phyloP scores from a whole-genome alignment of 2,329 filamentous ascomycete genomes.

The Fusarium floridanum region DNA sequence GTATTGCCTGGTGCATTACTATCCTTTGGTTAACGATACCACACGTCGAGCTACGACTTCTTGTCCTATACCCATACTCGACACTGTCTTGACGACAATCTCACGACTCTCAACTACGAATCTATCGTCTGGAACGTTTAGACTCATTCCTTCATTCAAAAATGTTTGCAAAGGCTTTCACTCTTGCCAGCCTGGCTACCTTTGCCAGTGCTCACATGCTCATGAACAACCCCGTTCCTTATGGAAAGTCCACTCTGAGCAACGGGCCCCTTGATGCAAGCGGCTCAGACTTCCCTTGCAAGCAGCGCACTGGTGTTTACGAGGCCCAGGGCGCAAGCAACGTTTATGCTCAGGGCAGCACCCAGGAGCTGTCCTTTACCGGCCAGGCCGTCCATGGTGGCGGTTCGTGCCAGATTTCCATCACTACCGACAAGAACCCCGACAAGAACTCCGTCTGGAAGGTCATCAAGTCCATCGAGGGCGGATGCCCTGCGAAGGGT shows the following conservation, averaged over 20 bases:
- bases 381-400: conserved; percentile 88
- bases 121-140: conserved; percentile 52
- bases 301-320: conserved; percentile 65
- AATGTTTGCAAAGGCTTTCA: conserved; percentile 65
- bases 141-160: conserved; percentile 52
- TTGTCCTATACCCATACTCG: conserved; percentile 43
- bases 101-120: conserved; percentile 30
- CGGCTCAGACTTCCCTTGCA: conserved; percentile 87
- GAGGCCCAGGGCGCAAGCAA: conserved; percentile 65
- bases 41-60: conserved; percentile 35
- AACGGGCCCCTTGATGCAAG: conserved; percentile 73
- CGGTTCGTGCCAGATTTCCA: conserved; percentile 89
- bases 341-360: conserved; percentile 63
- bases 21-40: conserved; percentile 39
- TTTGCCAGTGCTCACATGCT: conserved; percentile 80
- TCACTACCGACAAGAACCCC: conserved; percentile 82
- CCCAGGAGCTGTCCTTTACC: conserved; percentile 69
- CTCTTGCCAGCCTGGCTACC: conserved; percentile 68
- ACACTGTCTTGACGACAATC: conserved; percentile 48
- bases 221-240: conserved; percentile 78
- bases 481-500: conserved; percentile 80
- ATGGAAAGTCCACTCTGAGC: conserved; percentile 54
- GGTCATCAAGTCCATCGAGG: conserved; percentile 89
- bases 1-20: conserved; percentile 47
- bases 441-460: conserved; percentile 80